Base-by-base conservation (phyloP, 2,329 filamentous ascomycete genomes). In the Hypoxylon sp. region DNA sequence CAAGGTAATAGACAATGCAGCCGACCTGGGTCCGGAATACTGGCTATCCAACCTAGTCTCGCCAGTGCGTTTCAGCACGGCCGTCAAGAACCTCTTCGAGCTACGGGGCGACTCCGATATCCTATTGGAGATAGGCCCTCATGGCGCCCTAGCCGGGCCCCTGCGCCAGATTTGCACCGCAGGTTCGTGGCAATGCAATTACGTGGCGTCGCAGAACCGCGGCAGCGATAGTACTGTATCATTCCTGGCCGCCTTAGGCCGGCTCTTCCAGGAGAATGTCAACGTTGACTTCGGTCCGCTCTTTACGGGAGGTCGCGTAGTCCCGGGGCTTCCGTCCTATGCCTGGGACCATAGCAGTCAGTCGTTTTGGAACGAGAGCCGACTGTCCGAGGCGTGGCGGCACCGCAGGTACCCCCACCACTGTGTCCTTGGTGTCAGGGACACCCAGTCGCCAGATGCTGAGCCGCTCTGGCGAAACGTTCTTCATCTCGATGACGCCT, bases 1-100 rank as follows among this genome's bases (percentile, higher is more conserved):
- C 1, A 66, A 74, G 6, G 50, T 76, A 58, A 68, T 80, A 56
- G 70, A 68, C 14, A 58, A 66, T 8, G 22, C 31, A 6, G 51
- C 57, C 1, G 57, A 64, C 20, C 56, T 77, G 10, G 68, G 66
- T 8, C 57, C 72, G 5, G 48, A 57, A n/a, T 77, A 77, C 51
- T 77, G 75, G 73, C 48, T 68, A 49, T 22, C 51, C 17, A 79
- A 80, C 61, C 69, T 79, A 22, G 68, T 71, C 30, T 72, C 63
- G 3, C 76, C 77, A 1, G 78, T 80, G 1, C 66, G 72, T 6
- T 80, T 79, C 65, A 60, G 73, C 7, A 80, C 82, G 73, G 80
- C 78, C 3, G 74, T 81, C 2, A 78, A 80, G 13, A 68, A 67
- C 35, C 61, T 72, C 35, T 40, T 71, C 3, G 61, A 66, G 27